A percentile compares a stretch with the other conserved stretches of the same genome.
phyloP scores from a whole-genome alignment of 2,329 filamentous ascomycete genomes.

The Claviceps monticola region DNA sequence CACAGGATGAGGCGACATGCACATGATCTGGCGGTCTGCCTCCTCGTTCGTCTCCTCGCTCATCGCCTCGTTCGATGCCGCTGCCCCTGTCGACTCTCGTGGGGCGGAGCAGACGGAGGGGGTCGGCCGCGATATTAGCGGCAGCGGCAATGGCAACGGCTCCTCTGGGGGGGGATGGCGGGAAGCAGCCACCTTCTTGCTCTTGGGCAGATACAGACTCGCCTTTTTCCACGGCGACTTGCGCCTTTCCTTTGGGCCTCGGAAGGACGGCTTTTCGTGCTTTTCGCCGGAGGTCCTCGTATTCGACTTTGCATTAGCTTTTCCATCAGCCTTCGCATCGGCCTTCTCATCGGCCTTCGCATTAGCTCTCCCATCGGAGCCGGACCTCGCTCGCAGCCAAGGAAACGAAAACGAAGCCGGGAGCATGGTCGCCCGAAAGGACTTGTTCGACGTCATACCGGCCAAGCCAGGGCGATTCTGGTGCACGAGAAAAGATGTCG shows the following conservation, averaged over 20 bases:
- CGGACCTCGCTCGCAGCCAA: slow-evolving; percentile 17
- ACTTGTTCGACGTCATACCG: slow-evolving; percentile 34
- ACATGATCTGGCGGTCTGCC: slow-evolving; percentile 1
- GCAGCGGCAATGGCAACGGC: background rate
- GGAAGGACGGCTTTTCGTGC: background rate
- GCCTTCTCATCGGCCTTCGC: too few relatives aligned
- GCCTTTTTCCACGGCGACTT: slow-evolving; percentile 14
- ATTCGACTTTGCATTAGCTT: too few relatives aligned
- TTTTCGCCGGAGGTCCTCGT: background rate
- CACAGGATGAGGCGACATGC: slow-evolving; percentile 11
- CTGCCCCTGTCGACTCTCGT: background rate
- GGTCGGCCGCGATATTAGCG: background rate
- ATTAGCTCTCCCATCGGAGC: slow-evolving; percentile 5
- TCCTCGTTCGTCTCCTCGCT: background rate
- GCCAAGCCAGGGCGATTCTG: background rate
- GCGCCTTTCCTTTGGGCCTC: background rate
- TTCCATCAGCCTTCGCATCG: too few relatives aligned
- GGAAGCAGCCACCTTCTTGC: slow-evolving; percentile 4
- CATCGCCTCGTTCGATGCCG: too few relatives aligned
- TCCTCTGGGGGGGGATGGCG: background rate
- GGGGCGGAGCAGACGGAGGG: background rate
- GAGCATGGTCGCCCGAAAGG: slow-evolving; percentile 23
- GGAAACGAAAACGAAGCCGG: slow-evolving; percentile 24
- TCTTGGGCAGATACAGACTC: slow-evolving; percentile 7
- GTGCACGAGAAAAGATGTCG: too few relatives aligned